Evolutionary conservation across 208 protist species (phyloP).

Genomic region (Trichomonas tenax): DNA sequence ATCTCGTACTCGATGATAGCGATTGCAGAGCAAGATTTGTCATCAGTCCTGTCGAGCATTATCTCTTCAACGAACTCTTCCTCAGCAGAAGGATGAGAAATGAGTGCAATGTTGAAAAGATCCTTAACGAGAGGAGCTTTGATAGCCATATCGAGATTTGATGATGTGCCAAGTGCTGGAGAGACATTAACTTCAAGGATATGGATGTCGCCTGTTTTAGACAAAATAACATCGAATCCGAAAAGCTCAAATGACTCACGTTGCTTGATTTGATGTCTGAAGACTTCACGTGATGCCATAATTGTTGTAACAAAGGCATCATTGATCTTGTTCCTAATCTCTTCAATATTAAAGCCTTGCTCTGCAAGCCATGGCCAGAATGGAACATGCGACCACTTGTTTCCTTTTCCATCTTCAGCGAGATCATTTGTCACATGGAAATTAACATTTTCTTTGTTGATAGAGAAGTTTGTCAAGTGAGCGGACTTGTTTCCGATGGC

Average conservation of each 20-base stretch:
- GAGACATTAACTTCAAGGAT: conserved; percentile 38
- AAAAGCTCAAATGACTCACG: conserved; percentile 29
- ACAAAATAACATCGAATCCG: conserved; percentile 38
- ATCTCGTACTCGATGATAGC: not conserved
- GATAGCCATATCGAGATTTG: conserved; percentile 27
- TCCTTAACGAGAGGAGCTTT: conserved; percentile 29
- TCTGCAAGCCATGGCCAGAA: not conserved
- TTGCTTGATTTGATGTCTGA: not conserved
- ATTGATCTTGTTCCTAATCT: not conserved
- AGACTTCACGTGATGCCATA: not conserved
- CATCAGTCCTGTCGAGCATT: not conserved
- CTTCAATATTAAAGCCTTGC: not conserved
- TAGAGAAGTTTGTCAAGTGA: not conserved
- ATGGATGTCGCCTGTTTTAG: conserved; percentile 24
- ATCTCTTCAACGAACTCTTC: not conserved
- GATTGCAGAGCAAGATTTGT: not conserved
- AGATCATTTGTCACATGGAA: not conserved
- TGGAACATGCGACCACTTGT: conserved; percentile 1
- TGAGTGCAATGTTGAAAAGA: conserved; percentile 23
- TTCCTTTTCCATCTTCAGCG: conserved; percentile 9
- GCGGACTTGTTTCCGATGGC: not conserved
- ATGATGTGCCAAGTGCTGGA: conserved; percentile 29
- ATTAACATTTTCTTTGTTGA: not conserved
- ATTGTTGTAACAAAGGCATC: not conserved
- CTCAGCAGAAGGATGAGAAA: not conserved